Evolutionary conservation across 2,329 filamentous ascomycete genomes (phyloP), one percentile per base, ranked within the genome.

Genomic region (Huntiella bhutanensis): DNA sequence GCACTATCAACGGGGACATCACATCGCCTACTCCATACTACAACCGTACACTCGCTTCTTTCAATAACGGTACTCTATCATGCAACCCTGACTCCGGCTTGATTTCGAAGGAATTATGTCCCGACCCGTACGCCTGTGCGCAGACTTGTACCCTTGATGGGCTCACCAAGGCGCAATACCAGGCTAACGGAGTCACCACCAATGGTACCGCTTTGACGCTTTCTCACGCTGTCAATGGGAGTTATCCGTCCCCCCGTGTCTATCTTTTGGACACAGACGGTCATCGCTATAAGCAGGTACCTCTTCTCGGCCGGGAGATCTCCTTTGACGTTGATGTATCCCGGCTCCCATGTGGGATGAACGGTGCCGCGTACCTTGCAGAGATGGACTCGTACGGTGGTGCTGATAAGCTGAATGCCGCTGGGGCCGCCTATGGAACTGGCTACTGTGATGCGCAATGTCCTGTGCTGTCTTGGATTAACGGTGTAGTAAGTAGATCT

Each of bases 321-420:
- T 70, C 71, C 33, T 79, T 81, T 48, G 75, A 79, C 47, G 74
- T 80, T 12, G 76, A 81, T 55, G 66, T 78, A 28, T 77, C 73
- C 22, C 68, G 68, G 47, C 64, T 80, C 19, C 69, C 55, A 33
- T 82, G 78, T 54, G 77, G 78, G 45, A 59, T 81, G 51, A 80
- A 82, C 59, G 74, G 73, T 45, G 76, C 76, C 22, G 59, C 80
- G 34, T 79, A 79, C 60, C 67, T 73, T 42, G 64, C 69, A 6
- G 16, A 49, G 44, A 75, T 75, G 71, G 65, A 70, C 15, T 59
- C 62, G 33, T 67, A 71, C 48, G 70, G 69, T 52, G 70, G 69
- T 45, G 57, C 63, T 54, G 54, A 57, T 55, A 63, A 62, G 54
- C 66, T 65, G 57, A 73, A 64, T 58, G 56, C 58, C 47, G 62